Evolutionary conservation across 768 basidiomycete species (phyloP).

Genomic region (Arthromyces matolae): DNA sequence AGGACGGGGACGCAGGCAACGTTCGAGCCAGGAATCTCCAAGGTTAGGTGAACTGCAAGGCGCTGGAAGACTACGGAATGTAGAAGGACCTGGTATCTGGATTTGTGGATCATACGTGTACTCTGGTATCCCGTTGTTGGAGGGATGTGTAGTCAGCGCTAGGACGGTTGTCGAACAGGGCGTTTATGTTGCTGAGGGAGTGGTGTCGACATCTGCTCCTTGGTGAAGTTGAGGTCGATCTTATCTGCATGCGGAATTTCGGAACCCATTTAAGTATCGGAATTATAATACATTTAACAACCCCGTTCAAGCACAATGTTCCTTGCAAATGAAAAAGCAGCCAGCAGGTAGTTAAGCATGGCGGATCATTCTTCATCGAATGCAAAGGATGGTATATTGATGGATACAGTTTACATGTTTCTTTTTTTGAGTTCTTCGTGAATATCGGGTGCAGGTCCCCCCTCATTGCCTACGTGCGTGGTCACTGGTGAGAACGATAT

Average conservation of each 20-base stretch:
- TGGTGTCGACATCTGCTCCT: conserved; percentile 15
- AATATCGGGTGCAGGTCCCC: conserved; percentile 46
- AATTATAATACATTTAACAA: too few species aligned
- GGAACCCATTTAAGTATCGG: too few species aligned
- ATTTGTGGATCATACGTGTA: conserved; percentile 71
- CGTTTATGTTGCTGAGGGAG: conserved; percentile 34
- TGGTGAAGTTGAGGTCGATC: too few species aligned
- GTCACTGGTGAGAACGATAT: neutral
- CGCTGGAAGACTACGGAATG: conserved; percentile 31
- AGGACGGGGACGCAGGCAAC: conserved; percentile 41
- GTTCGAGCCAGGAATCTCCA: conserved; percentile 31
- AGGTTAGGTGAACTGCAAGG: conserved; percentile 53
- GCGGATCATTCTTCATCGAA: neutral
- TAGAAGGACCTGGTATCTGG: conserved; percentile 50
- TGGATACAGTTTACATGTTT: conserved; percentile 35
- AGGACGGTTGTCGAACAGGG: conserved; percentile 49
- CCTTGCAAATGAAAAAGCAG: neutral
- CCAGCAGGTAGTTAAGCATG: too few species aligned
- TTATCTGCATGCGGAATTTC: too few species aligned
- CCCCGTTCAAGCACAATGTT: neutral
- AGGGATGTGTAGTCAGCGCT: conserved; percentile 79
- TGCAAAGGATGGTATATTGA: conserved; percentile 11
- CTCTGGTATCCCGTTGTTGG: conserved; percentile 71
- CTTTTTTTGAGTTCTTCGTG: conserved; percentile 70
- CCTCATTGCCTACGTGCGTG: conserved; percentile 49